Evolutionary conservation across 805 yeast genomes (phyloP), one percentile per base, ranked within the genome.

Genomic region (Candida peoriensis): DNA sequence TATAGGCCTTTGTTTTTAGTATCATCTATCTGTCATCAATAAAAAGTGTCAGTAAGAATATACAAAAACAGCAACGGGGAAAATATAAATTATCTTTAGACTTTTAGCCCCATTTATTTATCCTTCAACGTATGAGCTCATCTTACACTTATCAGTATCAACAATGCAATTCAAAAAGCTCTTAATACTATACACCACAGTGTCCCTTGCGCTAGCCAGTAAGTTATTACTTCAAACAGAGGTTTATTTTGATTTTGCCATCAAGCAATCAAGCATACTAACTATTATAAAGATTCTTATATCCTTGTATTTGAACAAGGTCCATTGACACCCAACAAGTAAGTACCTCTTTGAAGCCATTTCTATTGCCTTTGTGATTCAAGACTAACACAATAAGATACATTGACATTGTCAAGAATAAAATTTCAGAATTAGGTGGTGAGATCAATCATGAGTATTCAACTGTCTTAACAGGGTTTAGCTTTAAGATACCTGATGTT

Each of bases 381-480:
- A 33, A 32, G 19, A 29, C 31, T 30, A 9, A 20, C 11, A 7
- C n/a, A 7, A 20, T 12, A 4, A 43, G 50, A 6, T 48, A 53
- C 24, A 50, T 65, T 12, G 46, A 52, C 5, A 49, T 51, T 4
- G 54, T 70, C 8, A 64, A 60, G 32, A 36, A 49, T 10, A 45
- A 57, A 21, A 57, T 72, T 19, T 43, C 52, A 25, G 47, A 51
- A 10, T 38, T 66, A 7, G 76, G 75, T 7, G 78, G 73, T 4
- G 46, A 42, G 13, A 61, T 74, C 31, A 64, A 66, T 13, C 71
- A 69, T 42, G 75, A 71, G 38, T 72, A 69, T 52, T 49, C 57
- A 32, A 60, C 65, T 4, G 58, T 70, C 10, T 53, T 72, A 26
- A 66, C 70, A 36, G 78, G 78, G 1, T 71, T 72, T 49, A 58